Percentiles rank a stretch among this genome's conserved stretches.
phyloP scores from a whole-genome alignment of 2,329 filamentous ascomycete genomes.

The Trichophyton rubrum region DNA sequence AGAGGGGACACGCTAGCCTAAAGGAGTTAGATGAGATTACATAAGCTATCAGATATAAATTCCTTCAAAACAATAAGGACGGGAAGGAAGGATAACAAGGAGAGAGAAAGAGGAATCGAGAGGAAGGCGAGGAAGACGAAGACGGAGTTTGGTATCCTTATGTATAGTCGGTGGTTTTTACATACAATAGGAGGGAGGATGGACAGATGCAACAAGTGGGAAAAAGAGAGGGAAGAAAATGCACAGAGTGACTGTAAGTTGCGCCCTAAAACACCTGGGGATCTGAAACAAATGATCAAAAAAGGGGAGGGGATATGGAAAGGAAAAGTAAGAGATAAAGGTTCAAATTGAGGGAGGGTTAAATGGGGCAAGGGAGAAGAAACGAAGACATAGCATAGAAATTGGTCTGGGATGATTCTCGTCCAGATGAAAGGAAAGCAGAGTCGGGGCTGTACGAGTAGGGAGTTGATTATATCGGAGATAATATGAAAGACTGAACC shows the following conservation, averaged over 20 bases:
- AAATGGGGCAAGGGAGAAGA: neutral
- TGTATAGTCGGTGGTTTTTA: neutral
- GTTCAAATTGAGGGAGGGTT: neutral
- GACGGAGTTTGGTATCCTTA: neutral
- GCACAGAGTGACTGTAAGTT: neutral
- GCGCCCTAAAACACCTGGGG: slow-evolving; percentile 5
- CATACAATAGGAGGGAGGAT: neutral
- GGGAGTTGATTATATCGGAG: neutral
- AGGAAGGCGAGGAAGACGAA: neutral
- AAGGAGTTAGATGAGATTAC: neutral
- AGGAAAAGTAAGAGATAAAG: neutral
- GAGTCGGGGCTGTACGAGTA: neutral
- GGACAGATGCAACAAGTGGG: neutral
- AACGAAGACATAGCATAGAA: neutral
- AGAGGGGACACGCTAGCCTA: neutral
- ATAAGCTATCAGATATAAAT: neutral
- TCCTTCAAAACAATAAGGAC: too few relatives aligned
- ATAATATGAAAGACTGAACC: neutral
- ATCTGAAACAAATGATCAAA: neutral
- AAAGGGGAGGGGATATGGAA: neutral
- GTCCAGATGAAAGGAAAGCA: too few relatives aligned
- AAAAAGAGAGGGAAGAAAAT: neutral
- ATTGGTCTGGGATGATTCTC: neutral
- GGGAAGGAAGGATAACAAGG: too few relatives aligned
- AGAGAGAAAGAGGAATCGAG: neutral